Base-by-base conservation (phyloP, 2,329 filamentous ascomycete species). In the Aureobasidium leucospermi region DNA sequence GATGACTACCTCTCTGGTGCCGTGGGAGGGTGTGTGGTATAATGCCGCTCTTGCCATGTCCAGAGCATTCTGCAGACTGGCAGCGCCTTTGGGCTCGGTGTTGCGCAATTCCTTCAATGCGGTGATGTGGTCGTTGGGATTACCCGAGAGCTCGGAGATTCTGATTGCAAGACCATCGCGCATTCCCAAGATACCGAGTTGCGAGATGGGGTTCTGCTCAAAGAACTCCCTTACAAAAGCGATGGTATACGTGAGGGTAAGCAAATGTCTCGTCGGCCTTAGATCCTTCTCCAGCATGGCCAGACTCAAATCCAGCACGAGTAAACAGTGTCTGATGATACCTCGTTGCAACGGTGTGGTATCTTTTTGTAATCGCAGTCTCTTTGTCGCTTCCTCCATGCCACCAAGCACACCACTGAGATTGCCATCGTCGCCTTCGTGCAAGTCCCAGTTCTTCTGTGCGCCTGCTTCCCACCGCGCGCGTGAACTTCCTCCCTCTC, bases 141-240 rank as follows among this genome's bases (percentile, higher is more conserved):
- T 96, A 9, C 94, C 94, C 59, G 88, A 88, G 79, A 97, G 86
- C 69, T 96, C 90, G 69, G 88, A 94, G 63, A 99, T 83, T 41
- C 89, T 81, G 28, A 95, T 79, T 2, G 92, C 92, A 15, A 97
- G 79, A 15, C 94, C 94, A 71, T 97, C 94, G 63, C 89, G 85
- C 89, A 97, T 96, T 53, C 89, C 93, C 41, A 99, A 79, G 32
- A 99, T 87, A 28, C 89, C 92, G 60, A 99, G 83, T 75, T 99
- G 94, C 9, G 91, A 96, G 65, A 99, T 97, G 10, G 94, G 94
- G 68, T 99, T 99, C 74, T 99, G 94, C 74, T 97, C 94, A 70
- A 97, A 99, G 75, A 90, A 99, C 72, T 96, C 93, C 61, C 86
- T 83, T 51, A 97, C 88, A 73, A 97, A 99, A 60, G 91, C 87